Percentiles rank a stretch among this genome's conserved stretches.
These are phyloP conservation scores for Beta vulgaris DNA, from an alignment of 148 eudicot species.

Conservation along the genomic window DNA sequence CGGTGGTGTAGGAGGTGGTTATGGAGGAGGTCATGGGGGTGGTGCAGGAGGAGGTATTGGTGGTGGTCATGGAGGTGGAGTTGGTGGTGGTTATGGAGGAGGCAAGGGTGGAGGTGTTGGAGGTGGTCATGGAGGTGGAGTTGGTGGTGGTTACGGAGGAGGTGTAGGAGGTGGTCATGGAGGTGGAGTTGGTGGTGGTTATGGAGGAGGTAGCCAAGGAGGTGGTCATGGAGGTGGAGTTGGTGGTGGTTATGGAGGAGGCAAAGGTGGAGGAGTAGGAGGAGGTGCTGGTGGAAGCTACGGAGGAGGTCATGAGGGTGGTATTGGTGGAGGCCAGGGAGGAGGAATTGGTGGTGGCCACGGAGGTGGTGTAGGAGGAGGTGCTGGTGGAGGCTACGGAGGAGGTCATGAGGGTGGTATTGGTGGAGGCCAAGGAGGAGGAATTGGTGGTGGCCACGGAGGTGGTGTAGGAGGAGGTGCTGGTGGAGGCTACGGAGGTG, in stretches of 20 bases:
- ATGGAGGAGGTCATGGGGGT: conserved; percentile 21
- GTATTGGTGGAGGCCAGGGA: conserved; percentile 5
- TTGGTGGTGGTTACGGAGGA: conserved; percentile 5
- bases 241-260: conserved; percentile 23
- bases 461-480: conserved; percentile 8
- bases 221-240: conserved; percentile 18
- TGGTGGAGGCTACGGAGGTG: conserved; percentile 14
- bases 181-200: conserved; percentile 6
- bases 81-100: conserved; percentile 26
- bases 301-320: conserved; percentile 15
- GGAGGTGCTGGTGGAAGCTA: conserved; percentile 14
- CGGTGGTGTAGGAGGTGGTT: conserved; percentile 6
- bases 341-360: conserved; percentile 21
- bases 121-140: conserved; percentile 27
- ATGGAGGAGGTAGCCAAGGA: conserved; percentile 12
- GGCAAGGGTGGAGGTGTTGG: conserved; percentile 13
- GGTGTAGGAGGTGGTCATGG: conserved; percentile 18
- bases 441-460: not conserved
- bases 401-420: conserved; percentile 8
- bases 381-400: not conserved
- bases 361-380: conserved; percentile 19
- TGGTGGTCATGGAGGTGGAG: conserved; percentile 17
- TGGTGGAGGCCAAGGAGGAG: not conserved
- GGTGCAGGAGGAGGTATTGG: conserved; percentile 17
- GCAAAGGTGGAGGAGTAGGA: conserved; percentile 12